These are phyloP conservation scores for Alternaria sp. DNA, from an alignment of 2,329 filamentous ascomycete species.

Conservation along the genomic window DNA sequence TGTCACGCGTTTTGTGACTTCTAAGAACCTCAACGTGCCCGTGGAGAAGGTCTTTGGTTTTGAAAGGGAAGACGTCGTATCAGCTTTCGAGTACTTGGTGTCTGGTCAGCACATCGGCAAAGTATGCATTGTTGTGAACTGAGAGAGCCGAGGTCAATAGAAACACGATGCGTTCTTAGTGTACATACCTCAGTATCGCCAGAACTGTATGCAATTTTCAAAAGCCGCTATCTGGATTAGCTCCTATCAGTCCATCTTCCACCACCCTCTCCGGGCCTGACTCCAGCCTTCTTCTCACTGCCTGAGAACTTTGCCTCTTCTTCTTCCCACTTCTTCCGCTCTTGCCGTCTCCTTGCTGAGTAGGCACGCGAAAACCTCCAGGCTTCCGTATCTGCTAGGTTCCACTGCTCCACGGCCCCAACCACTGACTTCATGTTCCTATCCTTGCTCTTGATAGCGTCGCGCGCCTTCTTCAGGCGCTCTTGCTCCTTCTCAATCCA, in stretches of 20 bases:
- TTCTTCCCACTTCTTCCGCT: constrained; percentile 74
- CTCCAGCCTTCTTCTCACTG: constrained; percentile 63
- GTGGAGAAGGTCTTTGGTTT: constrained; percentile 47
- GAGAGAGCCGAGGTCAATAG: background rate
- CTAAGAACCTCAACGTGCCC: constrained; percentile 36
- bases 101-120: constrained; percentile 46
- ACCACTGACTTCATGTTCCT: constrained; percentile 40
- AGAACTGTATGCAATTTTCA: constrained; percentile 4
- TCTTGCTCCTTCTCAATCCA: constrained; percentile 64
- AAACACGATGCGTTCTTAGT: background rate
- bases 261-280: constrained; percentile 51
- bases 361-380: constrained; percentile 80
- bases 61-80: constrained; percentile 40
- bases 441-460: constrained; percentile 49
- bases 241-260: constrained; percentile 46
- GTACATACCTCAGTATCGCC: background rate
- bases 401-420: constrained; percentile 60
- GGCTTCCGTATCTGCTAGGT: constrained; percentile 76
- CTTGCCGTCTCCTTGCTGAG: constrained; percentile 68
- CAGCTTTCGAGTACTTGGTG: constrained; percentile 46
- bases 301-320: constrained; percentile 72
- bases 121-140: constrained; percentile 21
- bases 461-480: constrained; percentile 64
- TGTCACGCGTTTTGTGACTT: constrained; percentile 44
- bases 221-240: constrained; percentile 3